Evolutionary conservation across 768 basidiomycete species (phyloP), one percentile per base, ranked within the genome.

Genomic region (Scleroderma bovista): DNA sequence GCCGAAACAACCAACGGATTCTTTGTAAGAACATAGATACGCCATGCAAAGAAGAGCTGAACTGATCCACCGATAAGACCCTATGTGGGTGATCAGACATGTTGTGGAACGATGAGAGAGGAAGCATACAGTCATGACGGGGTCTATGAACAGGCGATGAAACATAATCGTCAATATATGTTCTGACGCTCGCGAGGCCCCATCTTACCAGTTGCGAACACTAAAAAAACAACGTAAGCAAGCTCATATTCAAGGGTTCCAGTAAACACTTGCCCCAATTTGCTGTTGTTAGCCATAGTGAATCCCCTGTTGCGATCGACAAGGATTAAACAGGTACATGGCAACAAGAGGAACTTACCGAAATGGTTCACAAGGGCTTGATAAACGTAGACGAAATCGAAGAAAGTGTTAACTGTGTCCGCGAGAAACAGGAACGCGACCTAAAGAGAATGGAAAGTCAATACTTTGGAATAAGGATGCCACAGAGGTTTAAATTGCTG

Each of bases 381-480:
- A 51, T 78, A 79, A 9, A 78, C 53, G 53, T 77, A 78, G 1
- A 70, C 51, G 22, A 72, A 62, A 34, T 74, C 70, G 57, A 77
- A 78, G 2, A 69, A 58, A 6, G 72, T 66, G 51, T 77, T 76
- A 32, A 72, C 54, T 1, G 75, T 75, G 58, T 79, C 77, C 29
- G 70, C 72, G 2, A 75, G 12, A 51, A 77, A 69, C 3, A 78
- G 62, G 13, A 70, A 38, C 29, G 57, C 52, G 38, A 75, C 72
- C 72, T 77, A 41, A 49, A 6, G 8, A 48, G 4, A 44, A 44
- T 7, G 23, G 16, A 19, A 36, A 15, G 11, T 16, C 24, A n/a
- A 26, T 15, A 29, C 34, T 9, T 24, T 19, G 17, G 13, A 26
- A 7, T 32, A 47, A n/a, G 15, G 4, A n/a, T 13, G 6, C 7